Evolutionary conservation across 2,329 filamentous ascomycete species (phyloP).

Genomic region (Paecilomyces sp.): DNA sequence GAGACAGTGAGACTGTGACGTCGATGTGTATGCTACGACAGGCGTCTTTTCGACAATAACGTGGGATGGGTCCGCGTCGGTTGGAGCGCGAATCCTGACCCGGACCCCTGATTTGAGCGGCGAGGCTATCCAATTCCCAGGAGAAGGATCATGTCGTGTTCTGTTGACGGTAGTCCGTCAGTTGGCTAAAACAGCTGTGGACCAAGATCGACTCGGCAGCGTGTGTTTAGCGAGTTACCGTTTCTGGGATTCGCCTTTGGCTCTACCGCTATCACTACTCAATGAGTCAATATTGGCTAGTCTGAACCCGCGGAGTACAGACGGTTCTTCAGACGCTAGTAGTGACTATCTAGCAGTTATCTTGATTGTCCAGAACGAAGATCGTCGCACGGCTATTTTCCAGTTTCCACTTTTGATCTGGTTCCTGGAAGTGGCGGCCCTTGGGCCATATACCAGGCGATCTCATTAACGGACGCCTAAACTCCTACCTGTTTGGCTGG

Average conservation of each 20-base stretch:
- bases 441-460: not conserved
- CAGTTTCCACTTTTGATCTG: not conserved
- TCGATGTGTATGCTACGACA: not conserved
- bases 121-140: not conserved
- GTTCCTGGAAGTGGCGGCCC: not conserved
- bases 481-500: not conserved
- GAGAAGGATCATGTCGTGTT: not conserved
- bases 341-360: not conserved
- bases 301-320: not conserved
- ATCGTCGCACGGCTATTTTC: not conserved
- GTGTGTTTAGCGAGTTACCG: not conserved
- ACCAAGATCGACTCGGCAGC: not conserved
- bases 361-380: not conserved
- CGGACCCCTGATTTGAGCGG: not conserved
- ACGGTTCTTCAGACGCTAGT: not conserved
- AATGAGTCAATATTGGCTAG: not conserved
- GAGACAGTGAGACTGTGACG: not conserved
- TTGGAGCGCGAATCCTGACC: not conserved
- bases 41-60: not conserved
- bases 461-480: not conserved
- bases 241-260: not conserved
- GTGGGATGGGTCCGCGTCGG: not conserved
- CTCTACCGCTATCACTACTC: not conserved
- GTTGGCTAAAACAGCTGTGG: not conserved
- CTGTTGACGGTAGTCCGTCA: not conserved